phyloP scores from a whole-genome alignment of 768 basidiomycete species.

The Cystofilobasidium ferigula region DNA sequence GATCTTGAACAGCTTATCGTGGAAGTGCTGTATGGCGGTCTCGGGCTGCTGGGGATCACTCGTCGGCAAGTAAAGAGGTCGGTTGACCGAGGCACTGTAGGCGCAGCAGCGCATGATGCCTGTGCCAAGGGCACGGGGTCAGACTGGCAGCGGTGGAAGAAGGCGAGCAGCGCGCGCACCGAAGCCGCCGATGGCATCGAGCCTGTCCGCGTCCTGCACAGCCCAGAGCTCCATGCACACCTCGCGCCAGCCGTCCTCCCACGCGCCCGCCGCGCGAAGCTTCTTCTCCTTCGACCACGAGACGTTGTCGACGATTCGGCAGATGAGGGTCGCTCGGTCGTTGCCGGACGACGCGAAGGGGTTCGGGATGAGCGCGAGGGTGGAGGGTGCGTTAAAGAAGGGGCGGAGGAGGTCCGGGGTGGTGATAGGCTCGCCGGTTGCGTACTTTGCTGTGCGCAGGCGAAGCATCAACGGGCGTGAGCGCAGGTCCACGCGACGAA shows the following conservation, averaged over 20 bases:
- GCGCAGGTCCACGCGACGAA: too few species aligned
- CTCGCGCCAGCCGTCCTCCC: conserved; percentile 55
- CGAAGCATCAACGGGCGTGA: background rate
- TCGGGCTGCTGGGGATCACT: conserved; percentile 31
- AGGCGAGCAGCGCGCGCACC: conserved; percentile 41
- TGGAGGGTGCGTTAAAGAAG: conserved; percentile 27
- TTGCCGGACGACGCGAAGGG: conserved; percentile 25
- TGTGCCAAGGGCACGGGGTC: conserved; percentile 28
- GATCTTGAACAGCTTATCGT: conserved; percentile 73
- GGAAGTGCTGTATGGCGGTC: conserved; percentile 68
- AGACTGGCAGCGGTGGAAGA: background rate
- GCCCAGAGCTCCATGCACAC: conserved; percentile 66
- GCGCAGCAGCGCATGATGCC: conserved; percentile 61
- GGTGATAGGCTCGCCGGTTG: conserved; percentile 37
- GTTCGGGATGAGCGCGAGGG: conserved; percentile 24
- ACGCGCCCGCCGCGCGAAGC: conserved; percentile 47
- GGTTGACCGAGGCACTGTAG: conserved; percentile 50
- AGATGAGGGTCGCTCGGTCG: conserved; percentile 25
- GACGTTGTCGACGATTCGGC: conserved; percentile 57
- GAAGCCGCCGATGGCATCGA: conserved; percentile 73
- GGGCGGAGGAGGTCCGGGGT: conserved; percentile 28
- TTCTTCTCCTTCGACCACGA: conserved; percentile 77
- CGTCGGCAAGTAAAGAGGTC: conserved; percentile 32
- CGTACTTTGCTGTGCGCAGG: conserved; percentile 53
- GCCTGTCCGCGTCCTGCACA: conserved; percentile 66